These are phyloP conservation scores for Mollisiaceae sp. DNA, from an alignment of 2,329 filamentous ascomycete genomes.

Conservation along the genomic window DNA sequence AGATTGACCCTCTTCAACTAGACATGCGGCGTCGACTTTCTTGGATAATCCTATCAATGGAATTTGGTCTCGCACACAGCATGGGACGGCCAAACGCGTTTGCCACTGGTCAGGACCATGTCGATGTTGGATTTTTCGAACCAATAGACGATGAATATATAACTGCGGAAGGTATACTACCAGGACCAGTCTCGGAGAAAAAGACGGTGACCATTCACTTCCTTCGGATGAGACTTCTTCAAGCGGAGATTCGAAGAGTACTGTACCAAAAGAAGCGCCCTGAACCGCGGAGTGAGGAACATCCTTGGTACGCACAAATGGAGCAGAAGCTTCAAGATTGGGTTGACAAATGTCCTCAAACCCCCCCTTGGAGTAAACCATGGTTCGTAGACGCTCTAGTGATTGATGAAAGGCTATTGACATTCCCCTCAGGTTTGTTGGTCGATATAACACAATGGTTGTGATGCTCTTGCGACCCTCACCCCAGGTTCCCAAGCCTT, in stretches of 20 bases:
- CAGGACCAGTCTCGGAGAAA: constrained; percentile 75
- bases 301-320: constrained; percentile 88
- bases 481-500: constrained; percentile 88
- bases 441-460: constrained; percentile 84
- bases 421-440: constrained; percentile 58
- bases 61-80: constrained; percentile 84
- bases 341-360: constrained; percentile 76
- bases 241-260: constrained; percentile 84
- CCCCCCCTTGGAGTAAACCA: constrained; percentile 72
- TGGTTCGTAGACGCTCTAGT: constrained; percentile 61
- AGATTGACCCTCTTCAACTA: constrained; percentile 73
- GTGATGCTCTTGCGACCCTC: constrained; percentile 89
- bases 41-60: constrained; percentile 89
- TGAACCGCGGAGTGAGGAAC: constrained; percentile 76
- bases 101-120: constrained; percentile 78
- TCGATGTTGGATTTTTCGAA: constrained; percentile 86
- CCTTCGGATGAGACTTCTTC: constrained; percentile 86
- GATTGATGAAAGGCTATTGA: constrained; percentile 35
- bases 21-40: constrained; percentile 89
- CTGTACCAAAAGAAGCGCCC: constrained; percentile 84
- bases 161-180: constrained; percentile 73
- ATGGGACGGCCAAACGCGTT: constrained; percentile 88
- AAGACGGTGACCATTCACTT: constrained; percentile 93
- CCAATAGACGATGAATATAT: constrained; percentile 84
- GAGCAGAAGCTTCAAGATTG: constrained; percentile 78